These are phyloP conservation scores for Meyerozyma athensensis DNA, from an alignment of 1,139 yeast genomes.

Conservation along the genomic window DNA sequence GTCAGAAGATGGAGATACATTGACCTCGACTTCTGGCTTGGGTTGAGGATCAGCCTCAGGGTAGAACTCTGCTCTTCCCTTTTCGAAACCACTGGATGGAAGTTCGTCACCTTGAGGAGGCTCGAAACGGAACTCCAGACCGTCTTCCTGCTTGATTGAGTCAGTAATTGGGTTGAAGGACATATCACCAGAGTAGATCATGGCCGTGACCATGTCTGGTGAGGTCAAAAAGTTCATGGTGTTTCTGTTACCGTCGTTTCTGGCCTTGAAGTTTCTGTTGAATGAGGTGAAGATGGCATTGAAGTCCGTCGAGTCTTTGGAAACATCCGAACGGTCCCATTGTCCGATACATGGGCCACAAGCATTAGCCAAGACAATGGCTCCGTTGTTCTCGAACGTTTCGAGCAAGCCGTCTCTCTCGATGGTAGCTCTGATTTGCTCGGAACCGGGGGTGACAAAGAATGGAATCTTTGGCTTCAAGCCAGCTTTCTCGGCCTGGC, in stretches of 20 bases:
- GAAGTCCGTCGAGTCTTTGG: conserved; percentile 57
- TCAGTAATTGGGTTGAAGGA: conserved; percentile 86
- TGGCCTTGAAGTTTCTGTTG: conserved; percentile 93
- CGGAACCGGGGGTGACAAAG: conserved; percentile 98
- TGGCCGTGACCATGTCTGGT: conserved; percentile 95
- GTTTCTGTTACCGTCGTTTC: conserved; percentile 96
- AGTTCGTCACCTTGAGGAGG: conserved; percentile 78
- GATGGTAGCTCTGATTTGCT: conserved; percentile 94
- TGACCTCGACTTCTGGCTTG: conserved; percentile 61
- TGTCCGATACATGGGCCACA: conserved; percentile 99
- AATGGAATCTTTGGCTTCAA: conserved; percentile 89
- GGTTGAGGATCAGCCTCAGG: conserved; percentile 80
- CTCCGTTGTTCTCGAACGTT: conserved; percentile 80
- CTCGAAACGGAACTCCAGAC: conserved; percentile 65
- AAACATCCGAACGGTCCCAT: conserved; percentile 80
- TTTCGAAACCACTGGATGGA: conserved; percentile 73
- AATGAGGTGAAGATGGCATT: conserved; percentile 93
- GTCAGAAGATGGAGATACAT: conserved; percentile 70
- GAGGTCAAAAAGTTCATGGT: conserved; percentile 96
- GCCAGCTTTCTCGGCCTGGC: conserved; percentile 81
- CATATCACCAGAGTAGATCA: conserved; percentile 90
- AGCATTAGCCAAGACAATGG: conserved; percentile 89
- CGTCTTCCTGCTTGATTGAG: conserved; percentile 58
- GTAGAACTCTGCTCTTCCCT: conserved; percentile 78
- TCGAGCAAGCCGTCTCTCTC: conserved; percentile 88